These are phyloP conservation scores for Ramaria sp. DNA, from an alignment of 768 basidiomycete genomes.

Conservation along the genomic window DNA sequence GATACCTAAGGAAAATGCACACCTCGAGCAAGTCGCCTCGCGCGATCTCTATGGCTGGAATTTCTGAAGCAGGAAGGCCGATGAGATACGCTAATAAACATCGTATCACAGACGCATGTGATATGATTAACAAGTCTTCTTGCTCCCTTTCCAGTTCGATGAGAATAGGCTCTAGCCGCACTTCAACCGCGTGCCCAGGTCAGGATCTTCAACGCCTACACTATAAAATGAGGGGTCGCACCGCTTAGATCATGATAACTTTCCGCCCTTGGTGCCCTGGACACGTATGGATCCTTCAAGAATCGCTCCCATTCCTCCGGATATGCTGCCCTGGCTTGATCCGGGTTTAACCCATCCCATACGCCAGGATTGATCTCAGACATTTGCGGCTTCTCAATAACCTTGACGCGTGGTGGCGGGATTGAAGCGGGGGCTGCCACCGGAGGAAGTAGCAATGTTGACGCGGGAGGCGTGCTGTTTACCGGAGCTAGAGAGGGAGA, in stretches of 20 bases:
- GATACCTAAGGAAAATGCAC: conserved; percentile 19
- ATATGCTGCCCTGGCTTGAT: conserved; percentile 82
- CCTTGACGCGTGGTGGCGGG: conserved; percentile 48
- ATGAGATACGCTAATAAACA: conserved; percentile 91
- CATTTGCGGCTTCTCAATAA: conserved; percentile 95
- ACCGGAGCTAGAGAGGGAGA: conserved; percentile 7
- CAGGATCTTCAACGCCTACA: background rate
- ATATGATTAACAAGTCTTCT: conserved; percentile 92
- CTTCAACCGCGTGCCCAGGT: conserved; percentile 28
- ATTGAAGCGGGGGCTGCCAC: background rate
- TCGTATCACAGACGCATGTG: conserved; percentile 94
- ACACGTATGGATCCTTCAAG: conserved; percentile 85
- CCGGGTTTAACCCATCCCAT: conserved; percentile 91
- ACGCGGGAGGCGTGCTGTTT: background rate
- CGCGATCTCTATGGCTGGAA: conserved; percentile 95
- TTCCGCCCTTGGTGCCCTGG: conserved; percentile 87
- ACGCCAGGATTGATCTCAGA: conserved; percentile 95
- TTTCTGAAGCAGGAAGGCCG: conserved; percentile 89
- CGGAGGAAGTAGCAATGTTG: background rate
- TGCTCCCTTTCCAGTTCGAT: conserved; percentile 91
- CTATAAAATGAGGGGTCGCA: conserved; percentile 22
- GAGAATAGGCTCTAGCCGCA: conserved; percentile 85
- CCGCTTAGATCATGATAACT: conserved; percentile 94
- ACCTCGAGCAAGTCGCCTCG: conserved; percentile 88
- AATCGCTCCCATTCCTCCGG: conserved; percentile 93